A percentile compares a stretch with the other conserved stretches of the same genome.
Conservation (phyloP, 768 basidiomycete species). For the Trametes sanguinea region DNA sequence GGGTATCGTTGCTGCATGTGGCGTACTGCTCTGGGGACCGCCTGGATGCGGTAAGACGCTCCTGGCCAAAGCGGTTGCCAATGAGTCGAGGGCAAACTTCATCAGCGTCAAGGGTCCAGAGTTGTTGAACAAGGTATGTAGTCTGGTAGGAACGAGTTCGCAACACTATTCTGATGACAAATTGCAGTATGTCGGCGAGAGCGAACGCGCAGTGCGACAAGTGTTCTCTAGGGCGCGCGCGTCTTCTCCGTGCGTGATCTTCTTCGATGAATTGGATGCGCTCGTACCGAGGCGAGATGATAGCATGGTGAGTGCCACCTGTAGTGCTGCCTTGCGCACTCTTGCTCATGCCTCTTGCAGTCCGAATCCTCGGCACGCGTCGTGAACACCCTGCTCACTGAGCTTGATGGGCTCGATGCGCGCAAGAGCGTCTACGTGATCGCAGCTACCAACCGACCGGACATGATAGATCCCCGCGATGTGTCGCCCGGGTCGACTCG, state of each 20-base stretch:
- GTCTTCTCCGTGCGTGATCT: conserved; percentile 92
- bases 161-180: not conserved
- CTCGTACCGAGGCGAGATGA: conserved; percentile 91
- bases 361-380: conserved; percentile 93
- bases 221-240: conserved; percentile 93
- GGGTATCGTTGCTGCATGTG: conserved; percentile 89
- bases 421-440: conserved; percentile 91
- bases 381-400: conserved; percentile 92
- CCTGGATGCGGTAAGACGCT: conserved; percentile 98
- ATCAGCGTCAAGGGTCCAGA: conserved; percentile 99
- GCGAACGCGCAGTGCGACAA: conserved; percentile 91
- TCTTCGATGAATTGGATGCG: conserved; percentile 94
- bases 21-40: conserved; percentile 97
- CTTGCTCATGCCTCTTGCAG: conserved; percentile 38
- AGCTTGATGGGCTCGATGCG: conserved; percentile 88
- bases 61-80: conserved; percentile 97
- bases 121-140: conserved; percentile 86
- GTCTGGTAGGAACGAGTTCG: not conserved
- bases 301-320: conserved; percentile 59
- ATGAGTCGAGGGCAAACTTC: conserved; percentile 93
- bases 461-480: conserved; percentile 99
- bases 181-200: conserved; percentile 91
- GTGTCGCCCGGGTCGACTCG: conserved; percentile 94
- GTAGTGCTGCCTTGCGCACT: not conserved
- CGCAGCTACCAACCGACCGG: conserved; percentile 92